A percentile compares a stretch with the other conserved stretches of the same genome.
Evolutionary conservation across 1,284 basidiomycete genomes (phyloP).

Genomic region (Schizophyllum commune): DNA sequence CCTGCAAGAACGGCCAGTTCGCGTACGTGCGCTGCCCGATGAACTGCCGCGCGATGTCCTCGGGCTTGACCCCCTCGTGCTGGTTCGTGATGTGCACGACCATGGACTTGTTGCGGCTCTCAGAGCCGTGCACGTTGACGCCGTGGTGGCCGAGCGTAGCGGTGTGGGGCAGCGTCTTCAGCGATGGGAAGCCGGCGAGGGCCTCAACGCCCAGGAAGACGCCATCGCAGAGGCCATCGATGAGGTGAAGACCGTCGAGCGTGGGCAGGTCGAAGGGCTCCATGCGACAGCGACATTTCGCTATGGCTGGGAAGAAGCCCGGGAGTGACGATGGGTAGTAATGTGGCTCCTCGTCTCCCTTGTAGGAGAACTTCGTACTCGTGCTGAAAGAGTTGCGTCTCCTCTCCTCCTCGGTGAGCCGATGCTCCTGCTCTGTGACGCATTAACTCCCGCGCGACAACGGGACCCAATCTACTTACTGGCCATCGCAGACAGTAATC

Average conservation of each 20-base stretch:
- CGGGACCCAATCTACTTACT: constrained; percentile 33
- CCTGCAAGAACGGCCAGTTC: constrained; percentile 93
- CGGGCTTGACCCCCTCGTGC: constrained; percentile 59
- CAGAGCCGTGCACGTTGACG: constrained; percentile 90
- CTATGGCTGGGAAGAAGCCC: constrained; percentile 91
- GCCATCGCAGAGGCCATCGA: constrained; percentile 85
- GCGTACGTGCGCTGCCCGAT: constrained; percentile 76
- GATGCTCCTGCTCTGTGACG: constrained; percentile 60
- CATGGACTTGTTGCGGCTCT: constrained; percentile 90
- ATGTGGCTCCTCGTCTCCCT: constrained; percentile 46
- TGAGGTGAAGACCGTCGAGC: constrained; percentile 78
- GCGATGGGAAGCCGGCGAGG: constrained; percentile 92
- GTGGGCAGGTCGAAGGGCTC: constrained; percentile 84
- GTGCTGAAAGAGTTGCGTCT: constrained; percentile 75
- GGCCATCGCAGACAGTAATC: constrained; percentile 78
- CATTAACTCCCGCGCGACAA: not conserved
- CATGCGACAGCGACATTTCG: constrained; percentile 74
- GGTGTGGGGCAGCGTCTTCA: constrained; percentile 83
- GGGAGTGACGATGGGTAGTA: constrained; percentile 87
- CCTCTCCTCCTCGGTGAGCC: constrained; percentile 73
- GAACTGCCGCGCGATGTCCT: constrained; percentile 70
- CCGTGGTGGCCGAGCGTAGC: constrained; percentile 77
- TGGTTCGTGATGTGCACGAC: constrained; percentile 79
- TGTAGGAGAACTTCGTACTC: constrained; percentile 76
- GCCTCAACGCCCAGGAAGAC: constrained; percentile 83